Evolutionary conservation across 2,329 filamentous ascomycete genomes (phyloP).

Genomic region (Neofusicoccum ribis): DNA sequence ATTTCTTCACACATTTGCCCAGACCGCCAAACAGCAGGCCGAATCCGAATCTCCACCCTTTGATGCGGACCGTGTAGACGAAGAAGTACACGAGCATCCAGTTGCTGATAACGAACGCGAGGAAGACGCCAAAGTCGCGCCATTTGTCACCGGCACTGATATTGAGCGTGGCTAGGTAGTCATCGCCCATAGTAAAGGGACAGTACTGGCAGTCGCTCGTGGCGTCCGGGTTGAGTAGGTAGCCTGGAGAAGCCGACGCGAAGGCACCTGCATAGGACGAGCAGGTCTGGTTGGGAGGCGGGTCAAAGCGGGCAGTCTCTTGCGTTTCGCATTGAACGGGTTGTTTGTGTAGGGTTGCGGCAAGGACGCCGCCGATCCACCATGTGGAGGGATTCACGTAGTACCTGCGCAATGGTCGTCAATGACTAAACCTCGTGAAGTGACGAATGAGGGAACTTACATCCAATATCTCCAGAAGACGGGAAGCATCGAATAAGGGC

Average conservation of each 20-base stretch:
- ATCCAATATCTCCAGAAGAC: slow-evolving; percentile 74
- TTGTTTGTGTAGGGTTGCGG: slow-evolving; percentile 59
- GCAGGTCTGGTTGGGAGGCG: slow-evolving; percentile 66
- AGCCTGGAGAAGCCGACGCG: slow-evolving; percentile 56
- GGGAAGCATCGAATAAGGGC: slow-evolving; percentile 64
- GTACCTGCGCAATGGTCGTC: slow-evolving; percentile 40
- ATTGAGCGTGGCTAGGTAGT: slow-evolving; percentile 65
- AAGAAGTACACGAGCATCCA: slow-evolving; percentile 76
- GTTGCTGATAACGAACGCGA: slow-evolving; percentile 69
- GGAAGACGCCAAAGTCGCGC: slow-evolving; percentile 71
- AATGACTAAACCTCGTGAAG: neutral
- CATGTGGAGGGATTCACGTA: slow-evolving; percentile 69
- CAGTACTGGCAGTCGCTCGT: slow-evolving; percentile 68
- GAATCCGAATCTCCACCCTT: slow-evolving; percentile 70
- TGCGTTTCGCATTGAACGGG: slow-evolving; percentile 44
- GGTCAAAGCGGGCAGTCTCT: slow-evolving; percentile 67
- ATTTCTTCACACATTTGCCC: slow-evolving; percentile 35
- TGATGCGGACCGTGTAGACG: slow-evolving; percentile 70
- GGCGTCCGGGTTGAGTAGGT: slow-evolving; percentile 63
- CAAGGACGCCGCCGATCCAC: slow-evolving; percentile 70
- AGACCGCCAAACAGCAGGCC: slow-evolving; percentile 54
- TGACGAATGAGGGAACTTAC: slow-evolving; percentile 21
- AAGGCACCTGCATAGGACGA: slow-evolving; percentile 63
- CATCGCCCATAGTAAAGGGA: slow-evolving; percentile 62
- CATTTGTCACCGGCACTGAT: slow-evolving; percentile 63